Evolutionary conservation across 306 rosid species (phyloP), one percentile per base, ranked within the genome.

Genomic region (Ammopiptanthus mongolicus): DNA sequence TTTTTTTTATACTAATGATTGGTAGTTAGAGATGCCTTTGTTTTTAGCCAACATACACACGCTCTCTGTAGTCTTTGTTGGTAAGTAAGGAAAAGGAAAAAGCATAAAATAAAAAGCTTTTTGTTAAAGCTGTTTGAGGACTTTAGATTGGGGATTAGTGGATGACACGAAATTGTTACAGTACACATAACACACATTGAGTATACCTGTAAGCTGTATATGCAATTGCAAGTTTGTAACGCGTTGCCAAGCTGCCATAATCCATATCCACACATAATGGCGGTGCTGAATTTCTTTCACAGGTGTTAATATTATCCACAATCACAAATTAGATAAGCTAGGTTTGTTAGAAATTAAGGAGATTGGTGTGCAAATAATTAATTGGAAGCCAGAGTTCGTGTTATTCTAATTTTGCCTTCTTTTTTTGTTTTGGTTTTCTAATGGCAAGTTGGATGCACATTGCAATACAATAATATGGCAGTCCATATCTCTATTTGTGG

Each of bases 21-120:
- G 80, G 84, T 81, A 11, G 91, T 73, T 83, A 12, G 70, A 85
- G 88, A 81, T 79, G 80, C 83, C 60, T 77, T 66, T 55, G 10
- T 55, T 66, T 69, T 74, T 48, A 39, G 6, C 23, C 59, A 13
- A 25, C 28, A 25, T 6, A 15, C 61, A 44, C 76, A 29, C 78
- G 80, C 78, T 69, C 28, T 64, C 37, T 74, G 15, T 47, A 57
- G 22, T 65, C 33, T 34, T 70, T 61, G 66, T 41, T 51, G 66
- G 39, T 39, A 14, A 63, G 82, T 58, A 57, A 39, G 73, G 67
- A 29, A 64, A 63, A 28, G 75, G 47, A 0, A 5, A 33, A 34
- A 19, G 11, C 8, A 2, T 1, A 68, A 8, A 18, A 17, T 5
- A 65, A n/a, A 65, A 60, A 73, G 41, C 21, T 73, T 55, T 79